Evolutionary conservation across 371 early-diverging fungal species (phyloP).

Genomic region (Gilbertella persicaria): DNA sequence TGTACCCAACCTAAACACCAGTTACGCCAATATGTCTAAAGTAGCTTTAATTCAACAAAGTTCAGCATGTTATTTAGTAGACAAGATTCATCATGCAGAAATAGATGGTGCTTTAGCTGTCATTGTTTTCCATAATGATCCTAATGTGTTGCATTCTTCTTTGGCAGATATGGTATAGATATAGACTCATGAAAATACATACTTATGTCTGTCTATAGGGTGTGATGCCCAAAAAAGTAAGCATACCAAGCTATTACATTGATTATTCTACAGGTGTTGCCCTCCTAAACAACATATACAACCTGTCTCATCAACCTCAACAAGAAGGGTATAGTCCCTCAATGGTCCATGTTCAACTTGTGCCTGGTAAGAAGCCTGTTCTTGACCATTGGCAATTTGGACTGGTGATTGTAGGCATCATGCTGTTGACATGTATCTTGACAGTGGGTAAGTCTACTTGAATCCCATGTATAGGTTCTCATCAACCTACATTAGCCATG

Average conservation of each 20-base stretch:
- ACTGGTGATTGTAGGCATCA: conserved; percentile 42
- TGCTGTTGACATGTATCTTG: conserved; percentile 40
- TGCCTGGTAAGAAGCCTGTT: conserved; percentile 22
- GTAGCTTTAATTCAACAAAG: conserved; percentile 32
- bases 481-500: conserved; percentile 8
- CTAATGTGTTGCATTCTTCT: not conserved
- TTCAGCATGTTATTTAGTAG: conserved; percentile 23
- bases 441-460: conserved; percentile 26
- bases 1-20: not conserved
- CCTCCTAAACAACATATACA: conserved; percentile 19
- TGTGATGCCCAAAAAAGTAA: conserved; percentile 22
- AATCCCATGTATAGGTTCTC: too few species aligned
- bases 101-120: conserved; percentile 34
- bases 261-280: conserved; percentile 20
- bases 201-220: conserved; percentile 13
- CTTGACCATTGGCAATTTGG: conserved; percentile 58
- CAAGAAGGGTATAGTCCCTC: not conserved
- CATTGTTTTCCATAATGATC: conserved; percentile 30
- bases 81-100: conserved; percentile 31
- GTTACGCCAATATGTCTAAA: conserved; percentile 14
- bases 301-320: conserved; percentile 3
- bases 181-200: not conserved
- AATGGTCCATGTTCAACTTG: conserved; percentile 28
- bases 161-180: not conserved
- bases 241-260: conserved; percentile 34